Evolutionary conservation across 202 grass and related monocot genomes (phyloP).

Genomic region (Sporobolus alterniflorus): DNA sequence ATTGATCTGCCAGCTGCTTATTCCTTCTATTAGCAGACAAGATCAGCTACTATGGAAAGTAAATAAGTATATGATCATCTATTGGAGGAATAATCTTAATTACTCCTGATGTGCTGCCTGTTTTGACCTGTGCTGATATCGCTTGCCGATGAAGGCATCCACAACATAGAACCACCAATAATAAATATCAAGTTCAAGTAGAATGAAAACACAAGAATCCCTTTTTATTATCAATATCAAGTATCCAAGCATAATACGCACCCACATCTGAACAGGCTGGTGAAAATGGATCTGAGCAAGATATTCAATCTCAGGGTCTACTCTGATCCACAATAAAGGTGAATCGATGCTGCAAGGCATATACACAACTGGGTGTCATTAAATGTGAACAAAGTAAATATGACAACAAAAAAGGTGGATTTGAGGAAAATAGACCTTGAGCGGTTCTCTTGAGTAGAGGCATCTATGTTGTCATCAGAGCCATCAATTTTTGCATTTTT

Average conservation of each 20-base stretch:
- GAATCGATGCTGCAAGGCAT: conserved; percentile 76
- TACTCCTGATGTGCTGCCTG: too few relatives aligned
- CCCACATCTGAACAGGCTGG: conserved; percentile 91
- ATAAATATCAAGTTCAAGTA: not conserved
- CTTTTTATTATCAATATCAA: not conserved
- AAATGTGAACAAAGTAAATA: too few relatives aligned
- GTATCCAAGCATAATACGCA: too few relatives aligned
- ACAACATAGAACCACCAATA: not conserved
- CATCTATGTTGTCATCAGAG: conserved; percentile 92
- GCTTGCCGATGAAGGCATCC: too few relatives aligned
- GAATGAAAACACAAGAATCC: not conserved
- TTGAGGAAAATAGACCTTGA: conserved; percentile 49
- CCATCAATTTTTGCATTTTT: too few relatives aligned
- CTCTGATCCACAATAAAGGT: conserved; percentile 93
- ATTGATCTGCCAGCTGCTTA: too few relatives aligned
- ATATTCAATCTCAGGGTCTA: conserved; percentile 97
- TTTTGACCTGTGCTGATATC: too few relatives aligned
- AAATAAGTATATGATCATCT: too few relatives aligned
- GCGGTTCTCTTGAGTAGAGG: conserved; percentile 68
- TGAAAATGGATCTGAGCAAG: conserved; percentile 96
- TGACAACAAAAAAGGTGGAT: not conserved
- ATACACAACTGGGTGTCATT: conserved; percentile 2
- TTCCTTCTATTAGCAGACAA: too few relatives aligned
- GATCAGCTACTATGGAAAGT: too few relatives aligned
- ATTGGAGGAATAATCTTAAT: too few relatives aligned